Conservation (phyloP, 345 rosid species). For the Rhodamnia rubescens region DNA sequence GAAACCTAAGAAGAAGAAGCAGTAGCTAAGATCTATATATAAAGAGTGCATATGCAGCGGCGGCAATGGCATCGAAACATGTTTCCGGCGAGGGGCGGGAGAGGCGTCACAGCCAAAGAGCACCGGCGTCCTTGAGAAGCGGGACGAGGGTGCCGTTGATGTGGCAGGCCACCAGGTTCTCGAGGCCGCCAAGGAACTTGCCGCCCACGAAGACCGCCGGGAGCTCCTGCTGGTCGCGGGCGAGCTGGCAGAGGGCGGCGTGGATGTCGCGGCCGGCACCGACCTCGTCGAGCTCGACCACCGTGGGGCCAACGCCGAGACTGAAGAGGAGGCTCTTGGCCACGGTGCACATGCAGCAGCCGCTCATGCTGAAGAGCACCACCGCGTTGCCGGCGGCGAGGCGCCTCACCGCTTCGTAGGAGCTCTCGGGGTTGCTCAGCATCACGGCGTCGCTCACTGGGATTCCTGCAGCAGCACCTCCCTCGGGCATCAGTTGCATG, state of each 20-base stretch:
- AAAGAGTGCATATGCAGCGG: neutral
- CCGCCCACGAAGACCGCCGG: constrained; percentile 79
- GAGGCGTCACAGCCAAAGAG: constrained; percentile 71
- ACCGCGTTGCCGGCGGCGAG: constrained; percentile 62
- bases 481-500: neutral
- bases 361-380: constrained; percentile 72
- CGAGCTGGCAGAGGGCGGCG: constrained; percentile 27
- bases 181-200: constrained; percentile 76
- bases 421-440: constrained; percentile 5
- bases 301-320: constrained; percentile 78
- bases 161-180: constrained; percentile 86
- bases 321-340: constrained; percentile 83
- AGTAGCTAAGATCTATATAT: neutral
- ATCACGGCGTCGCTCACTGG: neutral
- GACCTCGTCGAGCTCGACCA: constrained; percentile 62
- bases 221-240: constrained; percentile 16
- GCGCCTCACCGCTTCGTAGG: constrained; percentile 40
- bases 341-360: constrained; percentile 96
- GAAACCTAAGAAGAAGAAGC: neutral
- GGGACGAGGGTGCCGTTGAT: constrained; percentile 86
- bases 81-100: neutral
- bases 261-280: constrained; percentile 22
- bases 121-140: constrained; percentile 88
- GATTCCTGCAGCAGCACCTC: constrained; percentile 1
- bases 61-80: neutral